These are phyloP conservation scores for Monosporascus sp. DNA, from an alignment of 2,329 filamentous ascomycete genomes.

Conservation along the genomic window DNA sequence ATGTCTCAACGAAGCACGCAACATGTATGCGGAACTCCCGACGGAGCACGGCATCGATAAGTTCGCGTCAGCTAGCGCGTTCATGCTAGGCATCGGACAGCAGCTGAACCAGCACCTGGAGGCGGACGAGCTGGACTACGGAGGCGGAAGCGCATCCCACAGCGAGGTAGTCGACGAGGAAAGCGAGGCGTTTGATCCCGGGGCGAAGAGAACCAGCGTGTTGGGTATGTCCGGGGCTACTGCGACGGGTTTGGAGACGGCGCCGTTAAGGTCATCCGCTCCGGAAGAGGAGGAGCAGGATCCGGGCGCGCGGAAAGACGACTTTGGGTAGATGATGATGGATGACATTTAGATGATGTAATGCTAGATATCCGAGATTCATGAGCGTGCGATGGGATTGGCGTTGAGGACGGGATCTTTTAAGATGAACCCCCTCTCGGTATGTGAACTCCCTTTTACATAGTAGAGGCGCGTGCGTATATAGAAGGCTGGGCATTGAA, in stretches of 20 bases:
- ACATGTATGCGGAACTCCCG: constrained; percentile 46
- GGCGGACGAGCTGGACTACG: constrained; percentile 18
- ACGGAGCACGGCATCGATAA: constrained; percentile 45
- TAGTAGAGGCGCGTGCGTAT: too few species aligned
- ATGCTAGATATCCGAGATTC: too few species aligned
- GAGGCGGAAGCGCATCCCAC: constrained; percentile 13
- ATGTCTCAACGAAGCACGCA: constrained; percentile 65
- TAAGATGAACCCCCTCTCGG: too few species aligned
- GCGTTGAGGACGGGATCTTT: too few species aligned
- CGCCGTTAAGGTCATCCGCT: constrained; percentile 32
- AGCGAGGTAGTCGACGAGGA: constrained; percentile 41
- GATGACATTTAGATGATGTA: too few species aligned
- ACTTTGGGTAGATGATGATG: constrained; percentile 18
- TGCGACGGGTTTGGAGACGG: constrained; percentile 41
- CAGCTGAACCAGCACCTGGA: constrained; percentile 43
- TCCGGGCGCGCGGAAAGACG: constrained; percentile 16
- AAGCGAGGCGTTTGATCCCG: constrained; percentile 51
- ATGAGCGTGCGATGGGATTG: too few species aligned
- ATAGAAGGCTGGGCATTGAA: too few species aligned
- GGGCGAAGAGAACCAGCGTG: constrained; percentile 50
- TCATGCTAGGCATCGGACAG: constrained; percentile 46
- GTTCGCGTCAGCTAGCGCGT: constrained; percentile 45
- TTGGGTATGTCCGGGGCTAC: constrained; percentile 37
- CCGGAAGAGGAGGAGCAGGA: constrained; percentile 16
- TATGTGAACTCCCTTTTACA: too few species aligned